Base-by-base conservation (phyloP, 192 early-diverging fungal species). In the Coemansia javaensis region DNA sequence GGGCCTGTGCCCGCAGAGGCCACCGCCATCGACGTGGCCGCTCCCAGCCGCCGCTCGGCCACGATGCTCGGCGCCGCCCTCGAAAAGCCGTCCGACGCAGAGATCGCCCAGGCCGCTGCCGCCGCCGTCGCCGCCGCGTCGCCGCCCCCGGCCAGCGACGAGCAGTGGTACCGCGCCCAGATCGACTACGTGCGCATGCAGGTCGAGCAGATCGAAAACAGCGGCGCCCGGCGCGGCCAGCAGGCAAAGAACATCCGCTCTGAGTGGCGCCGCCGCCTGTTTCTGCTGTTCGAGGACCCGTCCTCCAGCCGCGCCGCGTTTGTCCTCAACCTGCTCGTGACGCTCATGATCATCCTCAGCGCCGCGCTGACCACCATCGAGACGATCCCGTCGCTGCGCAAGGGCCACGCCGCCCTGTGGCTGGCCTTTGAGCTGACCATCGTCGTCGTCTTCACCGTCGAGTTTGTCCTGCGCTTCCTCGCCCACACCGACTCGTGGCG, bases 361-460 rank as follows among this genome's bases (percentile, higher is more conserved):
- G 82, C 86, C 1, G 77, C 87, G 4, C 79, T 86, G 42, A 84
- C 86, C 0, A 87, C 85, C 13, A 68, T 90, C 39, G 88, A 90
- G 71, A 90, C 88, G 22, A 87, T 90, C 21, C 88, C 88, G 35
- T 38, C 83, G 18, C 84, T 87, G 44, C 78, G 81, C 43, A 66
- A 69, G 41, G 56, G 55, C 35, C 49, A 73, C 50, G 40, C 64
- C 44, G 52, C 67, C 13, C 33, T 77, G 35, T 74, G 87, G 83
- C 79, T 86, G 41, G 76, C 72, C 21, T 58, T 86, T 23, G 87
- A 89, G 61, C 76, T 82, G 11, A 60, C 74, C 4, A 83, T 88
- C 59, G 85, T 90, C 6, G 77, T 62, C 0, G 66, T 90, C 18
- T 90, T 90, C 44, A 87, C 88, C 7, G 44, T 85, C 24, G 88